These are phyloP conservation scores for Psidium guajava DNA, from an alignment of 345 rosid genomes.

Conservation along the genomic window DNA sequence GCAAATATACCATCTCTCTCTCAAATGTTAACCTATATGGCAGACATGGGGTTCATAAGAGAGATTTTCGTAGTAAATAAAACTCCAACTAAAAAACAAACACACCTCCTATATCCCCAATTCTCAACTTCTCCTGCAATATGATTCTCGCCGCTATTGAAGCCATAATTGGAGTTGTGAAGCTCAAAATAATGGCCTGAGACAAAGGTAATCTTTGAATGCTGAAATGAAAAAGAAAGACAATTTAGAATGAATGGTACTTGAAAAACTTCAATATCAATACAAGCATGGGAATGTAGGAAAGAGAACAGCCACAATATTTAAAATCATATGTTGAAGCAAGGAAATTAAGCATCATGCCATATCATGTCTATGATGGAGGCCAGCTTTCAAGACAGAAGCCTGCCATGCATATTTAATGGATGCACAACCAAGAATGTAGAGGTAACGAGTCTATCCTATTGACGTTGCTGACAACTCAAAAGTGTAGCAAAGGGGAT, in stretches of 20 bases:
- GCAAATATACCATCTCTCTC: not conserved
- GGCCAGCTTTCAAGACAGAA: not conserved
- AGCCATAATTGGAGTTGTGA: slow-evolving; percentile 69
- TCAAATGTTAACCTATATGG: not conserved
- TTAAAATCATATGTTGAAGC: not conserved
- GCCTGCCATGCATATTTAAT: not conserved
- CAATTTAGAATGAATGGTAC: not conserved
- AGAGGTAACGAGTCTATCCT: not conserved
- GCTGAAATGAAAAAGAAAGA: slow-evolving; percentile 31
- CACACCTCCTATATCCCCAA: slow-evolving; percentile 68
- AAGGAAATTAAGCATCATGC: not conserved
- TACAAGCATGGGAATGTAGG: not conserved
- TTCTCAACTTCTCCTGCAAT: slow-evolving; percentile 66
- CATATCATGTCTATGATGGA: not conserved
- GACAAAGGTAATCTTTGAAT: slow-evolving; percentile 72
- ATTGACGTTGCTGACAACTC: not conserved
- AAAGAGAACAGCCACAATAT: not conserved
- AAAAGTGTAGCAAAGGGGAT: not conserved
- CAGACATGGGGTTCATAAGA: not conserved
- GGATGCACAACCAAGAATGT: not conserved
- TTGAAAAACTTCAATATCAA: not conserved
- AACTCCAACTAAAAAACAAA: not conserved
- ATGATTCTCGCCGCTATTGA: slow-evolving; percentile 64
- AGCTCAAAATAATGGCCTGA: slow-evolving; percentile 65
- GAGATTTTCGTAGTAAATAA: not conserved